A percentile compares a stretch with the other conserved stretches of the same genome.
These are phyloP conservation scores for Draba incana DNA, from an alignment of 345 rosid species.

Conservation along the genomic window DNA sequence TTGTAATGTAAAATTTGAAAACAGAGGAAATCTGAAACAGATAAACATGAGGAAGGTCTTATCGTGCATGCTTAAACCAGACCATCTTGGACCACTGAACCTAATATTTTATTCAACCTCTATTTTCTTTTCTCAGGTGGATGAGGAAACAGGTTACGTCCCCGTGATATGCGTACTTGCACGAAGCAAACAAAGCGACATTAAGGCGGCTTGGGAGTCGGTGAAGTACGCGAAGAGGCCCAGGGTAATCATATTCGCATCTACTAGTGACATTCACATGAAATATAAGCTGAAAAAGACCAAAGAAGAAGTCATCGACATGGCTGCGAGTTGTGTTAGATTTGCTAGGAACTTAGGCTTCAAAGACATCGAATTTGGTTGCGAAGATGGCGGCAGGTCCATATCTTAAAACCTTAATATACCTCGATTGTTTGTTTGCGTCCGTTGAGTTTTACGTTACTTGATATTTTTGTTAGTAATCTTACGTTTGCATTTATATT, in stretches of 20 bases:
- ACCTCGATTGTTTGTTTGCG: not conserved
- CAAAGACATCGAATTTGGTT: constrained; percentile 76
- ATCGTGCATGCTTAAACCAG: too few species aligned
- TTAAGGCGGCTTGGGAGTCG: constrained; percentile 77
- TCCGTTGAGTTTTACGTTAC: not conserved
- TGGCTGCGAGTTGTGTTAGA: constrained; percentile 63
- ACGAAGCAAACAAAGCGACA: constrained; percentile 70
- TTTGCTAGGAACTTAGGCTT: constrained; percentile 79
- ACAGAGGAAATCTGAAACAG: too few species aligned
- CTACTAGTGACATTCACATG: constrained; percentile 88
- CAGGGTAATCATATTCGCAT: constrained; percentile 72
- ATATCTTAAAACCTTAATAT: not conserved
- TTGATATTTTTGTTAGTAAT: not conserved
- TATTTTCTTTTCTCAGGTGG: too few species aligned
- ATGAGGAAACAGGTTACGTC: constrained; percentile 63
- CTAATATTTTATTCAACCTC: too few species aligned
- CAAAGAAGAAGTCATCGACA: constrained; percentile 69
- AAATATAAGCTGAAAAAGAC: constrained; percentile 77
- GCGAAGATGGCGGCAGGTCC: constrained; percentile 93
- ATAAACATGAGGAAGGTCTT: too few species aligned
- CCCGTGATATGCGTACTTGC: constrained; percentile 87
- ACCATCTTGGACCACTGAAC: too few species aligned
- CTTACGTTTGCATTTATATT: not conserved
- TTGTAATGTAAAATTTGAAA: too few species aligned
- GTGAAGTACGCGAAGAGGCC: constrained; percentile 81